Evolutionary conservation across 1,139 yeast genomes (phyloP), one percentile per base, ranked within the genome.

Genomic region (Saccharomyces hybrid): DNA sequence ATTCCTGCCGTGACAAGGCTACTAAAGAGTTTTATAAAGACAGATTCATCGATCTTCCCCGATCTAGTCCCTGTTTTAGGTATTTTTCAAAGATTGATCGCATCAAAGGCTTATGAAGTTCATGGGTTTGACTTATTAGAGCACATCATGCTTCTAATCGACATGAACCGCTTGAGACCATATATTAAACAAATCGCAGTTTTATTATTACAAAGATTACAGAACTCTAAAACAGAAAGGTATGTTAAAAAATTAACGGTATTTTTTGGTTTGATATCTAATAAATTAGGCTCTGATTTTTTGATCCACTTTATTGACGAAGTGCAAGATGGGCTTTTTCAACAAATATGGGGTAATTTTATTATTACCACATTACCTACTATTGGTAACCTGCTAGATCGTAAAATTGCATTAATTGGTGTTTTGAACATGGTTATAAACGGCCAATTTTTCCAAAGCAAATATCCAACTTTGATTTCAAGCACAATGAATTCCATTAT

Each of bases 61-160:
- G 74, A 75, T 51, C 70, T 91, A 53, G 80, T 86, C 38, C 96
- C 98, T 3, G 79, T 95, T 44, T 75, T 95, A 52, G 99, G 99
- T 49, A 96, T 95, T n/a, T 95, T 89, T 76, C 99, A 95, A 73
- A 90, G 91, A 68, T 76, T 95, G 58, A 82, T 93, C 53, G 83
- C 97, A 0, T 88, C 97, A 0, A 87, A 86, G 63, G 79, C 82
- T 16, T 86, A 89, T 64, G 98, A 93, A 63, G 72, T 73, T 46
- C 79, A 83, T 64, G 98, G 98, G 2, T 86, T 95, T 68, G 97
- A 93, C 57, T 74, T 95, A 49, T 73, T 95, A 50, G 93, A 88
- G 67, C 75, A 80, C 7, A 82, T 95, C 49, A 70, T 91, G 54
- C 68, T 82, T 50, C 74, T 78, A 57, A 73, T 90, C 48, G 83